phyloP scores from a whole-genome alignment of 352 stramenopile genomes.

The Pythium utonaiense region DNA sequence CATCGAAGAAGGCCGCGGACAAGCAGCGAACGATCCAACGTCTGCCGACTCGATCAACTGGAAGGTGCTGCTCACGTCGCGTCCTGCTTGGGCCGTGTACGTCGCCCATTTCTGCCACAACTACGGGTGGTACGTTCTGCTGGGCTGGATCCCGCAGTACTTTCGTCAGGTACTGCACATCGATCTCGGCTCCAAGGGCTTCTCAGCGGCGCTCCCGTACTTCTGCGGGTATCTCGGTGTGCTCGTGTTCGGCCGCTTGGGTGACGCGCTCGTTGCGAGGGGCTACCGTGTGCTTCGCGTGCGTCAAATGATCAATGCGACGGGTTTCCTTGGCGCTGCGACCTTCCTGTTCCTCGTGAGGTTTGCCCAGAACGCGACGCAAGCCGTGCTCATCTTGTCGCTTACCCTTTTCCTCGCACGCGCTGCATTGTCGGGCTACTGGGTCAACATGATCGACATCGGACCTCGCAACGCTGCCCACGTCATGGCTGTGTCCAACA shows the following conservation, averaged over 20 bases:
- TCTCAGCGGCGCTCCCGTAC: slow-evolving; percentile 72
- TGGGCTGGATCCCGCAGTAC: slow-evolving; percentile 88
- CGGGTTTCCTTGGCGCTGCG: slow-evolving; percentile 68
- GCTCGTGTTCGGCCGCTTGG: slow-evolving; percentile 64
- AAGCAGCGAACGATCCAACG: background rate
- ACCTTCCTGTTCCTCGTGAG: slow-evolving; percentile 70
- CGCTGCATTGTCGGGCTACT: slow-evolving; percentile 75
- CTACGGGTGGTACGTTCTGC: slow-evolving; percentile 85
- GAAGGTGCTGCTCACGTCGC: slow-evolving; percentile 57
- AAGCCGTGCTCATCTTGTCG: slow-evolving; percentile 64
- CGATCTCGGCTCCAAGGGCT: slow-evolving; percentile 61
- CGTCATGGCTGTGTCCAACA: slow-evolving; percentile 88
- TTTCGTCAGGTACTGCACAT: slow-evolving; percentile 78
- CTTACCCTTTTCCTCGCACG: slow-evolving; percentile 77
- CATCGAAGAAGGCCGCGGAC: background rate
- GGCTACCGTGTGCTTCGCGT: slow-evolving; percentile 70
- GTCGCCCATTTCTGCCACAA: slow-evolving; percentile 85
- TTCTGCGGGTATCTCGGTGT: slow-evolving; percentile 75
- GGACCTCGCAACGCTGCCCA: slow-evolving; percentile 72
- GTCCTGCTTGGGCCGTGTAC: slow-evolving; percentile 81
- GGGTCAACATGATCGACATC: slow-evolving; percentile 91
- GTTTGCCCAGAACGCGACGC: slow-evolving; percentile 47
- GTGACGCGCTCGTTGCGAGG: slow-evolving; percentile 60
- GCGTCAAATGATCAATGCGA: slow-evolving; percentile 73
- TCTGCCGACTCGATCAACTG: slow-evolving; percentile 55